These are phyloP conservation scores for Agarophyton chilense DNA, from an alignment of 23 red algal species.

Conservation along the genomic window DNA sequence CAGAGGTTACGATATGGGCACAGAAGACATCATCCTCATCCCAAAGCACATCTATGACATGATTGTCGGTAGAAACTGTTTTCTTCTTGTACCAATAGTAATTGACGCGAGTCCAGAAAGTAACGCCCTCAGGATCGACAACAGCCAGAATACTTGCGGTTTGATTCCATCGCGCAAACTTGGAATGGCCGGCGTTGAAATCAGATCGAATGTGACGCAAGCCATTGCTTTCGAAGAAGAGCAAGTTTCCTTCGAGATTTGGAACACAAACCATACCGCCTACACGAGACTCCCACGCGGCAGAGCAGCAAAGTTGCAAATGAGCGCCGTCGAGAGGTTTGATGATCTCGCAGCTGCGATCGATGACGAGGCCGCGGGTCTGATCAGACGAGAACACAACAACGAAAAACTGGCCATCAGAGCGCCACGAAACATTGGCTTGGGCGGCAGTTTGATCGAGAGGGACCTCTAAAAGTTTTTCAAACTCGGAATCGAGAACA, in stretches of 20 bases:
- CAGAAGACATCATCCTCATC: conserved; percentile 39
- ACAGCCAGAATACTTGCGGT: conserved; percentile 19
- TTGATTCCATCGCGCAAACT: conserved; percentile 37
- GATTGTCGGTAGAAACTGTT: background rate
- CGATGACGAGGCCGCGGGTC: conserved; percentile 10
- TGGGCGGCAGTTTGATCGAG: background rate
- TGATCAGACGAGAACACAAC: conserved; percentile 2
- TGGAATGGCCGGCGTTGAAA: background rate
- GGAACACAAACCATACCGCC: conserved; percentile 66
- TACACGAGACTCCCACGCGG: conserved; percentile 63
- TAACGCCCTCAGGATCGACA: conserved; percentile 1
- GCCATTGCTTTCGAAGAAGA: conserved; percentile 83
- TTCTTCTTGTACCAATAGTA: conserved; percentile 66
- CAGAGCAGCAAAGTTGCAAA: background rate
- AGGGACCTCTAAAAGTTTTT: conserved; percentile 3
- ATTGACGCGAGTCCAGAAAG: conserved; percentile 22
- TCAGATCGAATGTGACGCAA: conserved; percentile 73
- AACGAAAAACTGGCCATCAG: conserved; percentile 48
- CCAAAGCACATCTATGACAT: conserved; percentile 22
- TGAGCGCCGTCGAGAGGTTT: conserved; percentile 2
- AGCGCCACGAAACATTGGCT: conserved; percentile 45
- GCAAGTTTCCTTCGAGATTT: background rate
- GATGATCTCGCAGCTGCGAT: background rate
- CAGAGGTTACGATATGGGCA: conserved; percentile 3
- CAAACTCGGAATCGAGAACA: conserved; percentile 36